A percentile compares a stretch with the other conserved stretches of the same genome.
phyloP scores from a whole-genome alignment of 495 filamentous ascomycete species.

The Aspergillus egyptiacus region DNA sequence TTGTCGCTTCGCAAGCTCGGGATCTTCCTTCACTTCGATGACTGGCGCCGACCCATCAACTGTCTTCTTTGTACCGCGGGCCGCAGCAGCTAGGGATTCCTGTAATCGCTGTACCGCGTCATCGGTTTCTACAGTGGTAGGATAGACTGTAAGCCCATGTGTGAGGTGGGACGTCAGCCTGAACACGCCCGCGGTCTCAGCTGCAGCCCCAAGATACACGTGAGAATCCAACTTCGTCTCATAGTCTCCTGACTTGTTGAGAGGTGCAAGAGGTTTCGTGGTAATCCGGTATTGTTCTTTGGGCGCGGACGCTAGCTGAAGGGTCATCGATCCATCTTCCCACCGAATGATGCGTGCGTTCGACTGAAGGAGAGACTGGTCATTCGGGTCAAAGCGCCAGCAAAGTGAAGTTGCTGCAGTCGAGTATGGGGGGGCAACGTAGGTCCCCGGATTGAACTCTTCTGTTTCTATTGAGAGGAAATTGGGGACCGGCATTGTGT shows the following conservation, averaged over 20 bases:
- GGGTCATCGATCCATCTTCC: slow-evolving; percentile 79
- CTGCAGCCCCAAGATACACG: slow-evolving; percentile 73
- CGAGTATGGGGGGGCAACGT: slow-evolving; percentile 60
- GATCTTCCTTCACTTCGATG: slow-evolving; percentile 63
- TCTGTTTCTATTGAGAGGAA: slow-evolving; percentile 73
- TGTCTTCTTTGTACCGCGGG: slow-evolving; percentile 50
- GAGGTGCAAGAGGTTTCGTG: slow-evolving; percentile 68
- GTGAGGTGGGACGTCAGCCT: slow-evolving; percentile 75
- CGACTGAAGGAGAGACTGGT: slow-evolving; percentile 57
- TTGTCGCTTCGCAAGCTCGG: slow-evolving; percentile 68
- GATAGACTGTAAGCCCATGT: slow-evolving; percentile 65
- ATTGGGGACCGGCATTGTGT: slow-evolving; percentile 70
- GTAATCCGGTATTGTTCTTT: slow-evolving; percentile 73
- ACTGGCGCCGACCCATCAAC: slow-evolving; percentile 53
- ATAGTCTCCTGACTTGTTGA: slow-evolving; percentile 54
- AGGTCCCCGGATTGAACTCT: slow-evolving; percentile 66
- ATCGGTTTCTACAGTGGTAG: slow-evolving; percentile 64
- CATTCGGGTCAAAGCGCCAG: slow-evolving; percentile 62
- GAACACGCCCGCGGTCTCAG: slow-evolving; percentile 61
- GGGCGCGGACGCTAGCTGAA: slow-evolving; percentile 67
- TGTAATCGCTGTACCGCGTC: slow-evolving; percentile 72
- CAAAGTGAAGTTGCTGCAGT: slow-evolving; percentile 63
- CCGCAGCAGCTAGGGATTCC: slow-evolving; percentile 58
- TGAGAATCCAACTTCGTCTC: slow-evolving; percentile 68
- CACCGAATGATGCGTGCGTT: slow-evolving; percentile 74